Base-by-base conservation (phyloP, 2,329 filamentous ascomycete genomes). In the Aspergillus quadricinctus region DNA sequence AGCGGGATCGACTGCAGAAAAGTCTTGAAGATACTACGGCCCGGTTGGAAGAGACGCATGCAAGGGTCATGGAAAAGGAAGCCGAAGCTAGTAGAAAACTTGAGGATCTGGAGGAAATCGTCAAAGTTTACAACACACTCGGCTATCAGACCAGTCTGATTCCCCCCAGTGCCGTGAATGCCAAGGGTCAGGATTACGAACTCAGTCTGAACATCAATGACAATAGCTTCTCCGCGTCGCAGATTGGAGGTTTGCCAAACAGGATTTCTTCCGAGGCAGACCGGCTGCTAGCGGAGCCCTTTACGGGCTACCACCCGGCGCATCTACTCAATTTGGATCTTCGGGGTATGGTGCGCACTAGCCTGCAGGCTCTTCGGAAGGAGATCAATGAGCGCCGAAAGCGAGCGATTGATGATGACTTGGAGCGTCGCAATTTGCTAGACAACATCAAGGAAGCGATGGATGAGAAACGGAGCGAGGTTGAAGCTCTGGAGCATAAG, bases 401-500 rank as follows among this genome's bases (percentile, higher is more conserved):
- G 59, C 79, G 83, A 4, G 89, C 89, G 1, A 86, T 96, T 67
- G 93, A 97, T 69, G 86, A 88, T 52, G 94, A 97, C 80, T 89
- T 97, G 83, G 93, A 94, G 69, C 92, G 96, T 64, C 89, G 96
- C 68, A 94, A 97, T 71, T 81, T 96, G 61, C 84, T 99, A 9
- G 92, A 97, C 72, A 90, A 89, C 64, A 93, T 97, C 72, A 94
- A 94, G 73, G 95, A 99, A 75, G 92, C 92, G 17, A 94, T 99
- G 74, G 92, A 97, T 70, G 93, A 99, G 75, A 97, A 96, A 78
- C 84, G 88, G 59, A 88, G 87, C 62, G 94, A 99, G 71, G 90
- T 99, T 19, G 93, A 97, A 71, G 89, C 91, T 3, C 80, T 99
- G 17, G 89, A 93, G 64, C 93, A 97, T 73, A 85, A 89, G 46